phyloP scores from a whole-genome alignment of 192 early-diverging fungal species.

The Mortierella alpina region DNA sequence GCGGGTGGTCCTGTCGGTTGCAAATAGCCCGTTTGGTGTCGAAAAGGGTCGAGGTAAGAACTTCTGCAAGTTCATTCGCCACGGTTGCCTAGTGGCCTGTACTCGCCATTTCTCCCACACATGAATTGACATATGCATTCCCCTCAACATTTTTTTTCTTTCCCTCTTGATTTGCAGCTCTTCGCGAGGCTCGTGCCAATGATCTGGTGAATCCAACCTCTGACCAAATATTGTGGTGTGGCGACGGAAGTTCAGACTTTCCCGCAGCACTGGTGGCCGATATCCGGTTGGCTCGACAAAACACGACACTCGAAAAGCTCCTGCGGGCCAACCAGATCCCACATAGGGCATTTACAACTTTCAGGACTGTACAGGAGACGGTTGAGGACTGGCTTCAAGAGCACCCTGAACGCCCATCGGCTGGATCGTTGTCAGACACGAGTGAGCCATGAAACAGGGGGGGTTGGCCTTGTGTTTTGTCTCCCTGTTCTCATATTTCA shows the following conservation, averaged over 20 bases:
- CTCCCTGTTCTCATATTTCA: too few species aligned
- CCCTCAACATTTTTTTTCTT: conserved; percentile 1
- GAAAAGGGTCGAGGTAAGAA: conserved; percentile 13
- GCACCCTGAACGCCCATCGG: neutral
- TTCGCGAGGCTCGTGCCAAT: conserved; percentile 33
- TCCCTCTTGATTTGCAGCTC: neutral
- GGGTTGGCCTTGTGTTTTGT: too few species aligned
- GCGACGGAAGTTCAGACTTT: conserved; percentile 44
- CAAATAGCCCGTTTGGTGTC: conserved; percentile 9
- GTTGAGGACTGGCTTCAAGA: conserved; percentile 22
- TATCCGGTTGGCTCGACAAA: conserved; percentile 29
- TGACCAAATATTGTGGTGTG: conserved; percentile 41
- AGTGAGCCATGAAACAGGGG: too few species aligned
- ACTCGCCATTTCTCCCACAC: neutral
- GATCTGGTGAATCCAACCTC: conserved; percentile 14
- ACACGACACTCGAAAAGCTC: conserved; percentile 33
- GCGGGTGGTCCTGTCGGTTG: neutral
- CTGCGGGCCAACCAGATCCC: conserved; percentile 20
- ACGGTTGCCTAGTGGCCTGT: neutral
- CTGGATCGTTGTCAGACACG: too few species aligned
- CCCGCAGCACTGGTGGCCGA: conserved; percentile 30
- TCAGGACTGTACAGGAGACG: conserved; percentile 14
- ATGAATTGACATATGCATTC: too few species aligned
- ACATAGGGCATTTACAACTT: conserved; percentile 21
- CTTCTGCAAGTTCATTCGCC: neutral